Evolutionary conservation across 805 yeast species (phyloP).

Genomic region (Ogataea zsoltii): DNA sequence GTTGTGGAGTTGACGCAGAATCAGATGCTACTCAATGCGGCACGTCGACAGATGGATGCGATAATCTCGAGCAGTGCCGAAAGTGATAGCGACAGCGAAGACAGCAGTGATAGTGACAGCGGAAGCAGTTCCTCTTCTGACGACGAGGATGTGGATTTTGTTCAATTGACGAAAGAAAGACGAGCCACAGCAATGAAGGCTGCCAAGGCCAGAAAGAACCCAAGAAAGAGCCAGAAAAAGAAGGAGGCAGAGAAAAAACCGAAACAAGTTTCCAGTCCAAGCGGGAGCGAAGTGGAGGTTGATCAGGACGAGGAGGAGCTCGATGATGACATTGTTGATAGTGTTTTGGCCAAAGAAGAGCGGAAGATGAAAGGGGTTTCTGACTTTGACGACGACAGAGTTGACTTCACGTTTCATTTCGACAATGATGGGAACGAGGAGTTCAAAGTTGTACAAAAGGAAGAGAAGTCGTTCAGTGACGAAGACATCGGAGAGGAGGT

Average conservation of each 20-base stretch:
- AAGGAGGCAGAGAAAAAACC: constrained; percentile 10
- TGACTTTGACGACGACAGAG: constrained; percentile 23
- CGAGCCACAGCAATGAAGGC: constrained; percentile 58
- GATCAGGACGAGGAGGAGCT: constrained; percentile 40
- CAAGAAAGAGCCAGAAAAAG: constrained; percentile 21
- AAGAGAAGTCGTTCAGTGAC: constrained; percentile 34
- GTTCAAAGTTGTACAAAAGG: constrained; percentile 19
- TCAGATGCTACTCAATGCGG: constrained; percentile 12
- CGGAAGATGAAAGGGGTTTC: constrained; percentile 33
- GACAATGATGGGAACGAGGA: constrained; percentile 41
- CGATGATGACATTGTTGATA: constrained; percentile 43
- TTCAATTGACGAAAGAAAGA: constrained; percentile 66
- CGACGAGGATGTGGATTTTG: constrained; percentile 72
- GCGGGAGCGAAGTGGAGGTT: constrained; percentile 14
- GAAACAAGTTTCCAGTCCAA: constrained; percentile 4
- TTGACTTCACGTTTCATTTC: constrained; percentile 39
- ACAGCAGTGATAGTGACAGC: constrained; percentile 30
- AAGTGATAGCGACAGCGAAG: constrained; percentile 33
- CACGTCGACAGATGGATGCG: constrained; percentile 25
- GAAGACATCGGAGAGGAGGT: constrained; percentile 68
- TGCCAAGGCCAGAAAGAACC: constrained; percentile 31
- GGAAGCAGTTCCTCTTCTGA: constrained; percentile 46
- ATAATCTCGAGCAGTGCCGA: constrained; percentile 39
- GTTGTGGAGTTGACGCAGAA: constrained; percentile 22
- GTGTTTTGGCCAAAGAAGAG: constrained; percentile 43